phyloP scores from a whole-genome alignment of 148 eudicot species.

The Fallopia convolvulus region DNA sequence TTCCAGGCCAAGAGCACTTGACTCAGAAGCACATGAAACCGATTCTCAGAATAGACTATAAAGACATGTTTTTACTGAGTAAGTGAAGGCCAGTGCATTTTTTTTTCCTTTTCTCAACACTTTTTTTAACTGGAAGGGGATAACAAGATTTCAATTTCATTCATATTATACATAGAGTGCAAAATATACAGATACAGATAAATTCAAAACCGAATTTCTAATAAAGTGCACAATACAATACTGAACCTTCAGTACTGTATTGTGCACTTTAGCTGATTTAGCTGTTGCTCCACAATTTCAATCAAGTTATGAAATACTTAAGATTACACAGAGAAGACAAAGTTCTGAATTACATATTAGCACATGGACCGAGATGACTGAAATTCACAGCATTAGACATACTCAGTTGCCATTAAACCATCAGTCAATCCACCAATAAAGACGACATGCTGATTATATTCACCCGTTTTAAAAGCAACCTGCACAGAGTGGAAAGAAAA shows the following conservation, averaged over 20 bases:
- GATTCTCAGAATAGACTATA: not conserved
- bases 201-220: not conserved
- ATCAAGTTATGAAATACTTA: not conserved
- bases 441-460: slow-evolving; percentile 78
- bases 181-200: not conserved
- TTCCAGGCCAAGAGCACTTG: not conserved
- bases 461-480: slow-evolving; percentile 94
- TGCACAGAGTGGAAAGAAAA: slow-evolving; percentile 23
- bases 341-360: not conserved
- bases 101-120: not conserved
- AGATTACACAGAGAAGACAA: not conserved
- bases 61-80: not conserved
- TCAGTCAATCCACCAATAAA: slow-evolving; percentile 91
- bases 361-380: not conserved
- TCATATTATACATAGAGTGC: not conserved
- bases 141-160: not conserved
- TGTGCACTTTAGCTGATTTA: not conserved
- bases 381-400: slow-evolving; percentile 22
- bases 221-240: not conserved
- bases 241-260: not conserved
- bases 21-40: not conserved
- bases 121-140: not conserved
- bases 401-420: slow-evolving; percentile 98
- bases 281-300: not conserved
- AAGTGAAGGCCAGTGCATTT: not conserved